Conservation (phyloP, 2,329 filamentous ascomycete genomes). For the Cercospora canescens region DNA sequence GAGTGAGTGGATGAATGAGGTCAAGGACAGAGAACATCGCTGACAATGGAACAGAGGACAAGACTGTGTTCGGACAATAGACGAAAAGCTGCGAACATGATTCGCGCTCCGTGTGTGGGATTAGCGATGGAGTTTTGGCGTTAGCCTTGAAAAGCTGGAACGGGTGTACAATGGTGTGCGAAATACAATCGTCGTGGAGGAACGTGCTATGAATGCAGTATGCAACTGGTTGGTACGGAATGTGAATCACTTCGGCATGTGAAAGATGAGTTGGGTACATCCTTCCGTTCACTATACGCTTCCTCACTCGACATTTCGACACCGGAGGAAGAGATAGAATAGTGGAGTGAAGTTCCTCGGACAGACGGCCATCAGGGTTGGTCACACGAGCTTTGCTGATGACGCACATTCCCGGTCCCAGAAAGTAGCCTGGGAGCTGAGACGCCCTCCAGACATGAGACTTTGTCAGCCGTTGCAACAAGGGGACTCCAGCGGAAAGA, state of each 20-base stretch:
- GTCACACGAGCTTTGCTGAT: not conserved
- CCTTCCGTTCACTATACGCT: too few relatives aligned
- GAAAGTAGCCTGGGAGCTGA: too few relatives aligned
- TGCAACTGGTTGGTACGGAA: not conserved
- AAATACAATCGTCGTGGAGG: not conserved
- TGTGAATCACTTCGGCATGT: not conserved
- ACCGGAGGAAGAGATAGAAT: too few relatives aligned
- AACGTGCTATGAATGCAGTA: not conserved
- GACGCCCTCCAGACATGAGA: not conserved
- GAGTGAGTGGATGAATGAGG: conserved; percentile 25
- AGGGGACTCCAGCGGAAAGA: too few relatives aligned
- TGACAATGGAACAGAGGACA: conserved; percentile 39
- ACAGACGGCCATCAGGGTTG: not conserved
- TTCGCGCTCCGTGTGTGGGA: conserved; percentile 2
- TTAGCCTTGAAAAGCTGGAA: not conserved
- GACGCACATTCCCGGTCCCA: not conserved
- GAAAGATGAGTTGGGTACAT: not conserved
- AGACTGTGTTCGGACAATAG: conserved; percentile 47
- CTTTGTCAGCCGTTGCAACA: not conserved
- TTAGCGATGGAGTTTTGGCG: conserved; percentile 32
- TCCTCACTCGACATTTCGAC: too few relatives aligned
- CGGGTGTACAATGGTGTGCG: not conserved
- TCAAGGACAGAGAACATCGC: not conserved
- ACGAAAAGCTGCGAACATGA: not conserved
- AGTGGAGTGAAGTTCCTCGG: too few relatives aligned